These are phyloP conservation scores for Apiotrichum porosum DNA, from an alignment of 1,284 basidiomycete genomes.

Conservation along the genomic window DNA sequence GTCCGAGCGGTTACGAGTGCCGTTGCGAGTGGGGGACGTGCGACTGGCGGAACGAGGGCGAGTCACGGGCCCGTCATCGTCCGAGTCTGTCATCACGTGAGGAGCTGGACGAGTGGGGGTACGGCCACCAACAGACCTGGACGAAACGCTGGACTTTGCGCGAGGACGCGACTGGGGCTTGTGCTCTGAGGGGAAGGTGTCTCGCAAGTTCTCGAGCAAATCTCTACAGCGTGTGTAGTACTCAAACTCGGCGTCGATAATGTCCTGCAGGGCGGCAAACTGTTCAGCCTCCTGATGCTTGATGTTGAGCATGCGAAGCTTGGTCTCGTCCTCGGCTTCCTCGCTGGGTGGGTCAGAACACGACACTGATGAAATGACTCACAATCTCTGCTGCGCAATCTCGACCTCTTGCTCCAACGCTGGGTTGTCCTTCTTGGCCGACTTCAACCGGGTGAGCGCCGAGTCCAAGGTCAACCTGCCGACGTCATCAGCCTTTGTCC, in stretches of 20 bases:
- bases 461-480: constrained; percentile 69
- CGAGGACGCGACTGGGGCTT: constrained; percentile 21
- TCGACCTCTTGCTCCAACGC: constrained; percentile 73
- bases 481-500: not conserved
- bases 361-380: constrained; percentile 36
- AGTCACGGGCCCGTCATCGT: constrained; percentile 30
- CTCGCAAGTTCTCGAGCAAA: constrained; percentile 62
- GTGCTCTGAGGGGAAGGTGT: constrained; percentile 57
- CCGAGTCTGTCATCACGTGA: constrained; percentile 6
- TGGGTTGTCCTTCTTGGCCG: constrained; percentile 56
- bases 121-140: constrained; percentile 9
- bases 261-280: constrained; percentile 58
- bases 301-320: constrained; percentile 65
- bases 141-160: constrained; percentile 35
- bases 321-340: constrained; percentile 72
- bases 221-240: constrained; percentile 68
- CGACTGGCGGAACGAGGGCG: not conserved
- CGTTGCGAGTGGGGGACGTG: not conserved
- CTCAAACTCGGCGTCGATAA: constrained; percentile 67
- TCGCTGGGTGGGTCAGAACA: constrained; percentile 54
- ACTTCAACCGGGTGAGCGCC: constrained; percentile 62
- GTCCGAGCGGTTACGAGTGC: no score
- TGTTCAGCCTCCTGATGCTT: constrained; percentile 70
- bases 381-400: constrained; percentile 67
- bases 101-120: not conserved